phyloP scores from a whole-genome alignment of 2,329 filamentous ascomycete genomes.

The Alternaria burnsii region DNA sequence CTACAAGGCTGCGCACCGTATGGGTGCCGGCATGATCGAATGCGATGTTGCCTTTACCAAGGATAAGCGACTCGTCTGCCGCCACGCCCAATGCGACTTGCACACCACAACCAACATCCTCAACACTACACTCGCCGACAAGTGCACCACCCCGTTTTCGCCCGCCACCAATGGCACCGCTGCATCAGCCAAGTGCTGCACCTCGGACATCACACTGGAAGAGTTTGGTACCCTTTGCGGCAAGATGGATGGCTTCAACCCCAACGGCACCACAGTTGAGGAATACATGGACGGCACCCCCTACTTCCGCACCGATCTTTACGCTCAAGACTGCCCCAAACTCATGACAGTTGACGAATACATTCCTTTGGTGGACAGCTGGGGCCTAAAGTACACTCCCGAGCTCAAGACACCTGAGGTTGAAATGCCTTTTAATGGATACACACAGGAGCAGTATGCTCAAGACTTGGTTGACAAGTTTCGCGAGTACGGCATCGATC shows the following conservation, averaged over 20 bases:
- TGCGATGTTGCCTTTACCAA: slow-evolving; percentile 52
- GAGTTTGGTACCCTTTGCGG: slow-evolving; percentile 74
- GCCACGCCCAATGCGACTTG: slow-evolving; percentile 50
- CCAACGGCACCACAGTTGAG: slow-evolving; percentile 64
- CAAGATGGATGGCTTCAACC: slow-evolving; percentile 71
- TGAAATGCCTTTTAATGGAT: slow-evolving; percentile 73
- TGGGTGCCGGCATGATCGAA: slow-evolving; percentile 50
- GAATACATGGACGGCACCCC: slow-evolving; percentile 68
- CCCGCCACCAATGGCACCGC: slow-evolving; percentile 45
- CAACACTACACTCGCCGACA: slow-evolving; percentile 45
- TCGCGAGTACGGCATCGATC: slow-evolving; percentile 48
- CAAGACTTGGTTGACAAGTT: slow-evolving; percentile 66
- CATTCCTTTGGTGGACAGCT: slow-evolving; percentile 68
- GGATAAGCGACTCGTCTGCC: slow-evolving; percentile 51
- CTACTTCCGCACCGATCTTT: slow-evolving; percentile 71
- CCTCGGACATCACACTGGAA: slow-evolving; percentile 72
- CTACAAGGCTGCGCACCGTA: slow-evolving; percentile 44
- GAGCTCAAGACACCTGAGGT: slow-evolving; percentile 70
- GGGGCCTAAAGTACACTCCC: slow-evolving; percentile 60
- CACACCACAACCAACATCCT: slow-evolving; percentile 52
- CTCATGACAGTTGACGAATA: slow-evolving; percentile 69
- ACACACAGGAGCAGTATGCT: slow-evolving; percentile 71
- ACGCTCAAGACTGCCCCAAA: slow-evolving; percentile 68
- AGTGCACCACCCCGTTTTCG: slow-evolving; percentile 49
- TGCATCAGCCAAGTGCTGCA: slow-evolving; percentile 74